Evolutionary conservation across 805 yeast genomes (phyloP), one percentile per base, ranked within the genome.

Genomic region (Saturnispora halmiae): DNA sequence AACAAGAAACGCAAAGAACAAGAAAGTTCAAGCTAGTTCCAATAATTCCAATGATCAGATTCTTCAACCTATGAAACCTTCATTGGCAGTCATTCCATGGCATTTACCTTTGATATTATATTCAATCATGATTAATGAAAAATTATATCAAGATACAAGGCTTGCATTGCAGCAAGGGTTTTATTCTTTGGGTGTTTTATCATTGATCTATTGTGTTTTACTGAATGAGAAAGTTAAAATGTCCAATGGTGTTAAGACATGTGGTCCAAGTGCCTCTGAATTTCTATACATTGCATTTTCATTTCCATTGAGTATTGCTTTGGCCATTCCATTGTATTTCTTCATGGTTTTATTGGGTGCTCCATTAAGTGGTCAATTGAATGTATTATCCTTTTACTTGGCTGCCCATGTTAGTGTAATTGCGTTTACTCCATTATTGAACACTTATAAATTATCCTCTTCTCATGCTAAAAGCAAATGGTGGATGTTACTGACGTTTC

Each of bases 371-470:
- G 47, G 52, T 9, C 26, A 40, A 4, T 43, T 43, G 22, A 48
- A 44, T 22, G 25, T 36, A 14, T 37, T 45, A 19, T 47, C 51
- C n/a, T 44, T 47, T 18, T 49, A 45, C 19, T 35, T 50, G 7
- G 47, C 52, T 4, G 28, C 42, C 5, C 52, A 50, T 37, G 32
- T 51, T 7, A 30, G 48, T 5, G 35, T 52, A 4, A 37, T 52
- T 21, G 45, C 47, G 1, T 37, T 48, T 6, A 42, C 42, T 39
- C 54, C 55, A 26, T 36, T 50, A 13, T 31, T 51, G 3, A 63
- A 77, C 11, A 58, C 64, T 20, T 73, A 70, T 56, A 69, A 69
- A 40, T 63, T 78, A 44, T 77, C 56, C 5, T 52, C 50, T 13
- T 19, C 48, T 7, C 47, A 50, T 20, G 51, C 58, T 6, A 43